Base-by-base conservation (phyloP, 305 asterid genomes). In the Plantago coronopus region DNA sequence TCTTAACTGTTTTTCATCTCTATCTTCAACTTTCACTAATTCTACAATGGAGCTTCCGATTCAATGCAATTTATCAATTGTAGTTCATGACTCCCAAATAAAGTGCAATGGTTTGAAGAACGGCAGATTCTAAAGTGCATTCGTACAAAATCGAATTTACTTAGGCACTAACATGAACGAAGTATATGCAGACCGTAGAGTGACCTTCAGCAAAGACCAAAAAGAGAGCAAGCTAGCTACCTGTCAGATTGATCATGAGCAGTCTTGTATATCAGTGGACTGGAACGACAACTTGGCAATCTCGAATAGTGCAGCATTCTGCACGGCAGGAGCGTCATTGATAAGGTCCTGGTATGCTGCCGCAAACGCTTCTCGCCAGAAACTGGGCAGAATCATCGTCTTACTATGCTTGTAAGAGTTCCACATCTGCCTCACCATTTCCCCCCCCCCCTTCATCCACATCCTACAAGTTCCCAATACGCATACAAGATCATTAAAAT, bases 301-400 rank as follows among this genome's bases (percentile, higher is more conserved):
- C 84, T 88, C 95, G 0, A 81, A 59, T 58, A 91, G 75, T 47
- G 97, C 98, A n/a, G 82, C 40, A 10, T 86, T 57, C n/a, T 76
- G 75, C 44, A 78, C 68, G 12, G 58, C 37, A 5, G 85, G 58
- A 57, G 72, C 77, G 51, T 86, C 97, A 63, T 88, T 82, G 16
- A 76, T 84, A 82, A 91, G 59, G 61, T 91, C 91, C 61, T 84
- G 85, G 61, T 86, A 91, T 0, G 98, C 98, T 40, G 98, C 98
- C 72, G 84, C 89, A 48, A 89, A 91, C 22, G 98, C 96, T 8
- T 81, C 87, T 69, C 81, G 78, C 98, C 98, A 91, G 75, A 91
- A 91, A 40, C 78, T 76, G 20, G 89, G 96, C 65, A 91, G 66
- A 70, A 75, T 64, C 51, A 63, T 68, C 21, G 57, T 73, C 56